A percentile compares a stretch with the other conserved stretches of the same genome.
These are phyloP conservation scores for Alisma plantagoaquatica DNA, from an alignment of 106 monocot genomes.

Conservation along the genomic window DNA sequence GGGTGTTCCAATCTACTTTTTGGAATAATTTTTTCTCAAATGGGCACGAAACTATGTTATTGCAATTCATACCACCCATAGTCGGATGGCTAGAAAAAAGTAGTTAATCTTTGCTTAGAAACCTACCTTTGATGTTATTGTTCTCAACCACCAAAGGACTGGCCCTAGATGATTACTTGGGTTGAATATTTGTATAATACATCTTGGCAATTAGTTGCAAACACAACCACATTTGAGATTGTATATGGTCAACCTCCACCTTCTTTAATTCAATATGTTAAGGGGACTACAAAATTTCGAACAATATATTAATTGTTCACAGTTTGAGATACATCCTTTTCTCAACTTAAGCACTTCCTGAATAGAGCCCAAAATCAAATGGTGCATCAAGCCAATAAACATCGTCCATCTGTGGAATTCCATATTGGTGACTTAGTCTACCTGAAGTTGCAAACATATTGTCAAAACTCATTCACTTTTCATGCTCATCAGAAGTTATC, in stretches of 20 bases:
- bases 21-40: not conserved
- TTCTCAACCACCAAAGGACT: not conserved
- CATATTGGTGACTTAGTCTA: no score
- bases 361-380: constrained; percentile 1
- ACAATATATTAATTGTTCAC: not conserved
- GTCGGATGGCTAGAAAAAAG: not conserved
- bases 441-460: no score
- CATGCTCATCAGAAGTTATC: no score
- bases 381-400: not conserved
- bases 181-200: constrained; percentile 8
- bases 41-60: not conserved
- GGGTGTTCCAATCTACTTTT: not conserved
- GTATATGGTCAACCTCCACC: not conserved
- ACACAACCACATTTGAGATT: not conserved
- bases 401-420: no score
- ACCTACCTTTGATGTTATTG: constrained; percentile 3
- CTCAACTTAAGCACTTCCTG: not conserved
- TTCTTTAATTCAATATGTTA: not conserved
- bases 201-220: not conserved
- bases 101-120: not conserved
- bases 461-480: no score
- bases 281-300: not conserved
- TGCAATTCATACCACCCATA: not conserved
- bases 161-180: not conserved
- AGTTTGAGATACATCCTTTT: not conserved